phyloP scores from a whole-genome alignment of 768 basidiomycete genomes.

The Boletus pseudopeckii region DNA sequence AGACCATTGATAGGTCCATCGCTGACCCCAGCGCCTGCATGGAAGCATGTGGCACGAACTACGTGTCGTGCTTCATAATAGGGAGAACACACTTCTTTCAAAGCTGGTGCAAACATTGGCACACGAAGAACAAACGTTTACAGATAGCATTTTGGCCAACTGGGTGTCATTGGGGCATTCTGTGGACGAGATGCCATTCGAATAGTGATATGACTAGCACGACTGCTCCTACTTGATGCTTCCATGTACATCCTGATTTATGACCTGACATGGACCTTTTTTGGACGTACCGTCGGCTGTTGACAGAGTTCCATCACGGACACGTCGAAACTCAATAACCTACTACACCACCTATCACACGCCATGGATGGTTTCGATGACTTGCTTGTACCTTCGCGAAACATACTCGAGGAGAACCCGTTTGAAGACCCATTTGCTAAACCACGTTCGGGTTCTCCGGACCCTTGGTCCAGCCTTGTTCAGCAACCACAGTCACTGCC shows the following conservation, averaged over 20 bases:
- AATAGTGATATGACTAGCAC: conserved; percentile 40
- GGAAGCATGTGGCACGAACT: conserved; percentile 92
- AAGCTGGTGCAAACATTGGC: conserved; percentile 70
- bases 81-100: conserved; percentile 80
- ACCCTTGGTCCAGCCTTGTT: conserved; percentile 71
- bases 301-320: too few species aligned
- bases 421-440: conserved; percentile 72
- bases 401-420: conserved; percentile 67
- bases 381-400: conserved; percentile 58
- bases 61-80: conserved; percentile 87
- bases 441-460: conserved; percentile 60
- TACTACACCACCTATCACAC: conserved; percentile 1
- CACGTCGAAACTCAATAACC: neutral
- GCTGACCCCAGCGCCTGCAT: conserved; percentile 4
- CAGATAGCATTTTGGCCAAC: conserved; percentile 58
- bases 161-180: conserved; percentile 73
- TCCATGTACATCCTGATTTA: conserved; percentile 15
- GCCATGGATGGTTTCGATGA: conserved; percentile 79
- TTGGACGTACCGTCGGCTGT: neutral
- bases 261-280: conserved; percentile 6
- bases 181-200: conserved; percentile 82
- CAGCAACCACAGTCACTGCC: conserved; percentile 25
- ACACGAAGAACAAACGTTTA: conserved; percentile 67
- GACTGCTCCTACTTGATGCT: neutral
- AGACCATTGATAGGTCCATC: neutral